Base-by-base conservation (phyloP, 352 stramenopile species). In the Phytophthora constricta region DNA sequence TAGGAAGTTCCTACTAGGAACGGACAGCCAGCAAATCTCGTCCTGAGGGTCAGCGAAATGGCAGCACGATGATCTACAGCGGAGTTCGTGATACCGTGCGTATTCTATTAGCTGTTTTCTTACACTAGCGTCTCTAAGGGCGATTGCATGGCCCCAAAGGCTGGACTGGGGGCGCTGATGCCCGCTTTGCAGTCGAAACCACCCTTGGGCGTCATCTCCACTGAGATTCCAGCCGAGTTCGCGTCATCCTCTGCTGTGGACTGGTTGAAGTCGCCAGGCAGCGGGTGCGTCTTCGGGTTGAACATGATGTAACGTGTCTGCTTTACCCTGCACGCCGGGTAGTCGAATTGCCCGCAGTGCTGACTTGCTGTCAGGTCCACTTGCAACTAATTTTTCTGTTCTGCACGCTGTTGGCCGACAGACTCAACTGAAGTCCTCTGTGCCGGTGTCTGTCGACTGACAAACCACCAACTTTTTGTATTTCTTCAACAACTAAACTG, bases 211-310 rank as follows among this genome's bases (percentile, higher is more conserved):
- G 31, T 37, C 31, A 37, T 37, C 1, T 37, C 31, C 31, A 11
- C 31, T 11, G n/a, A n/a, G n/a, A n/a, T n/a, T n/a, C n/a, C n/a
- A n/a, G 31, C 31, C 13, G 7, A 7, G 13, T 37, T 37, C 7
- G 19, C 43, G 43, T 50, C 37, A 14, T 20, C 17, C 31, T 37
- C 7, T 11, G 31, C 31, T 13, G 31, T 1, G n/a, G n/a, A n/a
- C 31, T 1, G 31, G 8, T 37, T 16, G 25, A 65, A 65, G 37
- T 39, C 42, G 2, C 58, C 58, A 16, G 48, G 58, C 37, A 65
- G 26, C 47, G 58, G 58, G 26, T 65, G 58, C n/a, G 58, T 65
- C 51, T 56, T 62, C 27, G 60, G 60, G 51, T 62, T 58, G 51
- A 52, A 68, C 42, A 52, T 51, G 41, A 53, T n/a, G 22, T 45